phyloP scores from a whole-genome alignment of 345 rosid genomes.

The Heritiera fomes region DNA sequence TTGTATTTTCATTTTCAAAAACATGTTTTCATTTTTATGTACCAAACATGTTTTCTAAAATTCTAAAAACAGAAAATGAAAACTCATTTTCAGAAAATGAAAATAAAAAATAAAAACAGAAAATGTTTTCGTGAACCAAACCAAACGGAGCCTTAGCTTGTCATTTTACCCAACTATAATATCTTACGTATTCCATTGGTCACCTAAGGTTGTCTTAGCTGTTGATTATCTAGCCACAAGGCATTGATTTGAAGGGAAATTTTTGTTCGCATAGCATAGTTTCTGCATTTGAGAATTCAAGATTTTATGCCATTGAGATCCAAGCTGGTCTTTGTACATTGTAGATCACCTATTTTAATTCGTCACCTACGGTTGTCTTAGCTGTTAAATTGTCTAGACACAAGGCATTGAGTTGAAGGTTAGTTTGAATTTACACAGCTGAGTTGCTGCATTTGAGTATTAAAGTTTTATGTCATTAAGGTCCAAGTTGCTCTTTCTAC shows the following conservation, averaged over 20 bases:
- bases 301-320: background rate
- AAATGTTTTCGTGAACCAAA: no score
- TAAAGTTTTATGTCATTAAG: background rate
- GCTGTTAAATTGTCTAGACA: background rate
- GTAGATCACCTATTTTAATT: background rate
- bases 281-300: background rate
- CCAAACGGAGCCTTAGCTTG: background rate
- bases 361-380: background rate
- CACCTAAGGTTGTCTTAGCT: background rate
- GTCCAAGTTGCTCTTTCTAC: background rate
- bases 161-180: background rate
- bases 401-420: background rate
- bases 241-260: background rate
- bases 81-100: no score
- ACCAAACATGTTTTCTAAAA: no score
- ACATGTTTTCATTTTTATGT: no score
- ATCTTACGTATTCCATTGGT: background rate
- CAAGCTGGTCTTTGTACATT: background rate
- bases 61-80: no score
- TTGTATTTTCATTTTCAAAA: no score
- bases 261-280: background rate
- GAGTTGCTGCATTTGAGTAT: background rate
- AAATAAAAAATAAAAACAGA: no score
- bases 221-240: conserved; percentile 3
- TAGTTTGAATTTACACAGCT: background rate